Conservation (phyloP, 495 filamentous ascomycete genomes). For the Talaromyces nanjingensis region DNA sequence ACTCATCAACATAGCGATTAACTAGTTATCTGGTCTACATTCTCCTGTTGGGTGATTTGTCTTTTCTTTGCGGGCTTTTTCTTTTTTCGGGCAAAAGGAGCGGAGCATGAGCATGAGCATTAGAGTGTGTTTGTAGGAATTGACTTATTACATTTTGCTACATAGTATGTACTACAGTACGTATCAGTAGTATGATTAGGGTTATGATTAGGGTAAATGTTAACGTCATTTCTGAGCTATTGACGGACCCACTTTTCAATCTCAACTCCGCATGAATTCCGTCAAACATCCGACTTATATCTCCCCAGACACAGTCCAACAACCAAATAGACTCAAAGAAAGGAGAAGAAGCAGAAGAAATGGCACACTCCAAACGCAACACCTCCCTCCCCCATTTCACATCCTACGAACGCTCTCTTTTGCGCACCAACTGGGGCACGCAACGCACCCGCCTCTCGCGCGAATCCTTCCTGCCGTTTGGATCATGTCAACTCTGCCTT, state of each 20-base stretch:
- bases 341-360: constrained; percentile 10
- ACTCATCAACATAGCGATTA: neutral
- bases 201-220: neutral
- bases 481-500: constrained; percentile 82
- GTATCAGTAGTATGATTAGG: neutral
- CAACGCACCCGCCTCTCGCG: constrained; percentile 80
- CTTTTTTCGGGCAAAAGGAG: neutral
- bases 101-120: neutral
- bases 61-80: neutral
- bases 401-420: constrained; percentile 76
- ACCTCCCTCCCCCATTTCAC: constrained; percentile 96
- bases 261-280: neutral
- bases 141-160: neutral
- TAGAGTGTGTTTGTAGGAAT: neutral
- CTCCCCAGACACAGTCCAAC: neutral
- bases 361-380: constrained; percentile 72
- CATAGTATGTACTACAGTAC: too few relatives aligned
- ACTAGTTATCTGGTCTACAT: neutral
- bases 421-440: constrained; percentile 73
- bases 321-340: neutral
- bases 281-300: neutral
- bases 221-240: neutral
- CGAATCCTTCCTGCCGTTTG: constrained; percentile 91
- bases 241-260: neutral
- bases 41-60: neutral